Evolutionary conservation across 768 basidiomycete genomes (phyloP), one percentile per base, ranked within the genome.

Genomic region (Hypholoma sublateritium): DNA sequence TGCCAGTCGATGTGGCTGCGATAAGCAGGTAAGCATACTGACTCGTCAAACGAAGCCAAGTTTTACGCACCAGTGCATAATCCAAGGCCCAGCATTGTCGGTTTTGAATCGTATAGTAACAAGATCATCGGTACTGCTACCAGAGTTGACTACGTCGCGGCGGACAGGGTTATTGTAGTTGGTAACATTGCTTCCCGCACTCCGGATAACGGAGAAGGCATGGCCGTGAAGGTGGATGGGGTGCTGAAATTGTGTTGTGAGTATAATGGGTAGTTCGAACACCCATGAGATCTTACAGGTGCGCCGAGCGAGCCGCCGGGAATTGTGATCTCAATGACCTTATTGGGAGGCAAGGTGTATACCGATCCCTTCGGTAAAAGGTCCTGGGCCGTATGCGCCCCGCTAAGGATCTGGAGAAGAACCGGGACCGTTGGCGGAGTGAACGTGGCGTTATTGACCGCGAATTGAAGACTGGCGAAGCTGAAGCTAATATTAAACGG

Each of bases 61-160:
- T 25, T n/a, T 28, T 5, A 59, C 67, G 16, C 24, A 70, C 69
- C 70, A 71, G 55, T 69, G 68, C 39, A 72, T 47, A 46, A 72
- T 62, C 77, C 83, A 83, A 14, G 80, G 80, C 12, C 84, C 85
- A n/a, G 84, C 74, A 69, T 87, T 88, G 66, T 88, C 82, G 1
- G 86, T 82, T 21, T 68, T 65, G 71, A 84, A 87, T 35, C 84
- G 76, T 47, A 88, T 74, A 9, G 77, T 79, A 36, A 80, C 77
- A 24, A 71, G 69, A 57, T 76, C 75, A 6, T 25, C 41, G 6
- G 42, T n/a, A 11, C 24, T 44, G 5, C 24, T 21, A 4, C 39
- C 28, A 2, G 46, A 24, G 51, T 43, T 53, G 7, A 53, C 52
- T 1, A 53, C 52, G 16, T 53, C 76, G 4, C 76, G 65, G 17